These are phyloP conservation scores for Exophiala phaeomuriformis DNA, from an alignment of 2,329 filamentous ascomycete species.

Conservation along the genomic window DNA sequence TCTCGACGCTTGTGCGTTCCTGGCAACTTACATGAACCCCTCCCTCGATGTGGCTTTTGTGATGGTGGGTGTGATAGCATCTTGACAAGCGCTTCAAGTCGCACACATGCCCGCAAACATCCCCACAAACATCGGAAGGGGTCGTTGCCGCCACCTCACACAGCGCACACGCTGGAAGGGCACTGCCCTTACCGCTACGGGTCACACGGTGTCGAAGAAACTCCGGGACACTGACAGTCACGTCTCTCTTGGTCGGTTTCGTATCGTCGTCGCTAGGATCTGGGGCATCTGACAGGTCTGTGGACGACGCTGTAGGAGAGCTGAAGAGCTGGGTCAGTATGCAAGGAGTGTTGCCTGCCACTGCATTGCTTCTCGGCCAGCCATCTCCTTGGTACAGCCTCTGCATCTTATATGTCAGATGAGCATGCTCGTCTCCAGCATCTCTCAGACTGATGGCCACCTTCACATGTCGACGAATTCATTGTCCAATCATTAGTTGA, in stretches of 20 bases:
- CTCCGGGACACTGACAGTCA: too few relatives aligned
- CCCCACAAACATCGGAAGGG: background rate
- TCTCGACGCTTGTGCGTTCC: conserved; percentile 4
- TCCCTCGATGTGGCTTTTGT: conserved; percentile 1
- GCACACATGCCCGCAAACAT: background rate
- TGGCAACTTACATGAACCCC: conserved; percentile 11
- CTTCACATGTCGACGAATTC: background rate
- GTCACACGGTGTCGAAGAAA: too few relatives aligned
- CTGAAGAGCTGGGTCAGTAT: background rate
- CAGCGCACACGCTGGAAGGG: background rate
- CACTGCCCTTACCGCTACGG: too few relatives aligned
- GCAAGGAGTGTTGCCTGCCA: background rate
- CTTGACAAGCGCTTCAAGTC: background rate
- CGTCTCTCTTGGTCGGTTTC: conserved; percentile 5
- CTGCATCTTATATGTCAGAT: too few relatives aligned
- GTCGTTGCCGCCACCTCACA: background rate
- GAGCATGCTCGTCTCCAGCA: too few relatives aligned
- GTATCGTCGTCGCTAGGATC: background rate
- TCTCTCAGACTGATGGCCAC: too few relatives aligned
- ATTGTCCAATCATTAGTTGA: background rate
- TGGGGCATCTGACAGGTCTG: background rate
- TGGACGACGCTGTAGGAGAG: background rate
- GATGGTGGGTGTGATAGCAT: conserved; percentile 10
- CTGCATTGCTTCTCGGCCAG: background rate
- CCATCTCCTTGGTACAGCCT: background rate